A percentile compares a stretch with the other conserved stretches of the same genome.
phyloP scores from a whole-genome alignment of 495 filamentous ascomycete species.

The Xeromyces bisporus region DNA sequence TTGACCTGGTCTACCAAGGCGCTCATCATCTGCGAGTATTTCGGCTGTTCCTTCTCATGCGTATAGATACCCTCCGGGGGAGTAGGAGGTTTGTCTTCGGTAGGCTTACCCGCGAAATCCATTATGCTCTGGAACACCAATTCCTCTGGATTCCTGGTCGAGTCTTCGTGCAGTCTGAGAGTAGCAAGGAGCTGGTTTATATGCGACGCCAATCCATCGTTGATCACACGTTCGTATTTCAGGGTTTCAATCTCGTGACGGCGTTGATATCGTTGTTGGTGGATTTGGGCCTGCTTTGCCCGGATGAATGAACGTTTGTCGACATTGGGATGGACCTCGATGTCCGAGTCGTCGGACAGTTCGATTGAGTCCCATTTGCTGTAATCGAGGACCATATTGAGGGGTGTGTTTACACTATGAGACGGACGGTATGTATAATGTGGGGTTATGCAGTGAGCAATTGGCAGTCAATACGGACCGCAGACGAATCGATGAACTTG shows the following conservation, averaged over 20 bases:
- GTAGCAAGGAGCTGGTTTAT: slow-evolving; percentile 60
- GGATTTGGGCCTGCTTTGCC: slow-evolving; percentile 94
- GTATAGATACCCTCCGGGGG: slow-evolving; percentile 67
- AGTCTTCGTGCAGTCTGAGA: slow-evolving; percentile 49
- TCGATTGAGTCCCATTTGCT: slow-evolving; percentile 95
- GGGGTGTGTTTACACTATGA: too few species aligned
- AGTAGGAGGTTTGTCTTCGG: slow-evolving; percentile 53
- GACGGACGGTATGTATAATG: too few species aligned
- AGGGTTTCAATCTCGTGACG: slow-evolving; percentile 76
- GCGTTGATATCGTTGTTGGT: slow-evolving; percentile 68
- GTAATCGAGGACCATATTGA: slow-evolving; percentile 77
- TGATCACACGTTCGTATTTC: slow-evolving; percentile 85
- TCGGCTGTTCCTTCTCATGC: slow-evolving; percentile 55
- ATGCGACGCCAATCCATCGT: slow-evolving; percentile 70
- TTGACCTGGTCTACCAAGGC: slow-evolving; percentile 85
- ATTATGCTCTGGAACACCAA: slow-evolving; percentile 76
- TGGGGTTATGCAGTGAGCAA: too few species aligned
- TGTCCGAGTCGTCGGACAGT: slow-evolving; percentile 92
- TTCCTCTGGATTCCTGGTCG: slow-evolving; percentile 59
- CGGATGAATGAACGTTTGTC: slow-evolving; percentile 98
- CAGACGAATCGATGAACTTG: too few species aligned
- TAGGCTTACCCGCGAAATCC: slow-evolving; percentile 51
- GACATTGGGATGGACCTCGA: slow-evolving; percentile 97
- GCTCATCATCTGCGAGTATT: slow-evolving; percentile 93
- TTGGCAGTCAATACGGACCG: too few species aligned